These are phyloP conservation scores for Blastobotrys aristatus DNA, from an alignment of 1,139 yeast genomes.

Conservation along the genomic window DNA sequence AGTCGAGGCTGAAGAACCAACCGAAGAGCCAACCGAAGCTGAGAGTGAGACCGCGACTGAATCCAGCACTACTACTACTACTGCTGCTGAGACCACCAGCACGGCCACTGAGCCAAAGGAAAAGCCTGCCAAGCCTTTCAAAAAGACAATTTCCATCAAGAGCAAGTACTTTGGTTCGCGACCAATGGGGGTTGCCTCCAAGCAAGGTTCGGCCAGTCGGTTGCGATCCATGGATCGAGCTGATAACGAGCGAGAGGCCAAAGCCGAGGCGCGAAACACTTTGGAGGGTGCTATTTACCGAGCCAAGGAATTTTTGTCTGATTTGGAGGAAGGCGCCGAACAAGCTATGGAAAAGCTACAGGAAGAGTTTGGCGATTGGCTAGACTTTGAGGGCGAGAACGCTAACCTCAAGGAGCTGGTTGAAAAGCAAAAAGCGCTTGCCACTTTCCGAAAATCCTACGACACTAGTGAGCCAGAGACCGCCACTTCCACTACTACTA, in stretches of 20 bases:
- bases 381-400: slow-evolving; percentile 65
- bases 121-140: slow-evolving; percentile 16
- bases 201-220: slow-evolving; percentile 27
- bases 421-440: slow-evolving; percentile 33
- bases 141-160: slow-evolving; percentile 20
- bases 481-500: background rate
- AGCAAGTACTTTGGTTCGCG: slow-evolving; percentile 25
- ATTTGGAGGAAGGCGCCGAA: slow-evolving; percentile 15
- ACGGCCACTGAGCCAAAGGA: slow-evolving; percentile 6
- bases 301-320: slow-evolving; percentile 25
- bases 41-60: slow-evolving; percentile 2
- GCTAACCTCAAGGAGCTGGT: slow-evolving; percentile 44
- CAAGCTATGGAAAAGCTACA: slow-evolving; percentile 31
- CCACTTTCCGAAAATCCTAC: slow-evolving; percentile 24
- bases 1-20: slow-evolving; percentile 8
- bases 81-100: slow-evolving; percentile 12
- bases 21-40: background rate
- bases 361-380: slow-evolving; percentile 63
- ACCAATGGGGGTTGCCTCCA: slow-evolving; percentile 33
- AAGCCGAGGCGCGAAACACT: slow-evolving; percentile 33
- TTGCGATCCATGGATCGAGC: slow-evolving; percentile 27
- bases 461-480: slow-evolving; percentile 1
- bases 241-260: slow-evolving; percentile 30
- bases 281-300: slow-evolving; percentile 35
- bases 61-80: slow-evolving; percentile 9